phyloP scores from a whole-genome alignment of 2,329 filamentous ascomycete genomes.

The Aspergillus versicolor region DNA sequence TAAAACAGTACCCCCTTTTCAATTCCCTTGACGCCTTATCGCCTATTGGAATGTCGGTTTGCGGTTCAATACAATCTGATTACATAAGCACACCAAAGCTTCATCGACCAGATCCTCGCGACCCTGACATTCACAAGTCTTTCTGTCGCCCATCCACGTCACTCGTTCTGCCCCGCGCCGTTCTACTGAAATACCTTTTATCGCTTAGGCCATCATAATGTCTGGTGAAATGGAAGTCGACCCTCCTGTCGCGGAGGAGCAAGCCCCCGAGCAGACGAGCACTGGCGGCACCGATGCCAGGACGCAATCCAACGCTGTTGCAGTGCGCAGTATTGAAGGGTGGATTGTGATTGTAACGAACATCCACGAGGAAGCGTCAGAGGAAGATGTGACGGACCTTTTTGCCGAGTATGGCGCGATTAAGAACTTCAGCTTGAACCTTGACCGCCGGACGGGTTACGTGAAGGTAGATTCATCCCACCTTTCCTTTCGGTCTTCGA shows the following conservation, averaged over 20 bases:
- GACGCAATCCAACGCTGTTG: constrained; percentile 49
- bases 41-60: neutral
- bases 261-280: constrained; percentile 27
- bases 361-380: constrained; percentile 66
- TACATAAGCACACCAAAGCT: constrained; percentile 19
- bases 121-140: neutral
- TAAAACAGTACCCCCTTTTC: too few relatives aligned
- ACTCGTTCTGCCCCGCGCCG: neutral
- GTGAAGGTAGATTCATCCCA: constrained; percentile 56
- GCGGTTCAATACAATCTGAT: constrained; percentile 1
- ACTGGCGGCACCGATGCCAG: constrained; percentile 40
- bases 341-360: constrained; percentile 71
- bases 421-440: constrained; percentile 66
- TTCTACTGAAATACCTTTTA: neutral
- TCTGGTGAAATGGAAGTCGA: constrained; percentile 49
- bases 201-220: constrained; percentile 26
- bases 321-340: constrained; percentile 66
- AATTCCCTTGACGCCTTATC: too few relatives aligned
- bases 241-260: constrained; percentile 36
- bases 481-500: neutral
- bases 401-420: constrained; percentile 68
- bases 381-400: constrained; percentile 65
- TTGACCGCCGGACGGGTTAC: constrained; percentile 66
- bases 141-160: neutral
- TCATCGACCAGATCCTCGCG: constrained; percentile 1